phyloP scores from a whole-genome alignment of 2,329 filamentous ascomycete species.

The Coniochaeta sp. region DNA sequence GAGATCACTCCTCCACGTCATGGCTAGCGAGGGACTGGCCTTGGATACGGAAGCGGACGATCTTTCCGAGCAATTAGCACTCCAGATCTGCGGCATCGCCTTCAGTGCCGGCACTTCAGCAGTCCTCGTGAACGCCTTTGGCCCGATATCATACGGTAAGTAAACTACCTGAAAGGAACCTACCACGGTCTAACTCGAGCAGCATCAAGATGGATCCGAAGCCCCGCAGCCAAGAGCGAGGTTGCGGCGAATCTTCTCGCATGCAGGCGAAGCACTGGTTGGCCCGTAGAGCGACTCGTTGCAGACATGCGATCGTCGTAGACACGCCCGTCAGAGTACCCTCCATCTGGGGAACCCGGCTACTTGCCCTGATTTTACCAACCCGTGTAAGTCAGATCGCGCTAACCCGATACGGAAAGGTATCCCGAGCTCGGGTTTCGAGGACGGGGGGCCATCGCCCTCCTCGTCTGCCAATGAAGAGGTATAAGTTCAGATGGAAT shows the following conservation, averaged over 20 bases:
- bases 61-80: slow-evolving; percentile 22
- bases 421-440: slow-evolving; percentile 25
- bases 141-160: slow-evolving; percentile 38
- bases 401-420: slow-evolving; percentile 3
- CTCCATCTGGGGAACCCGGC: neutral
- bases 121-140: slow-evolving; percentile 40
- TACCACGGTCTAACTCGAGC: neutral
- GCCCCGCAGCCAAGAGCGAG: slow-evolving; percentile 20
- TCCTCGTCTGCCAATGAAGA: neutral
- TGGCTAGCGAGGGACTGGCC: neutral
- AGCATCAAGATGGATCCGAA: slow-evolving; percentile 24
- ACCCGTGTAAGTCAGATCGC: neutral
- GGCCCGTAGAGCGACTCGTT: slow-evolving; percentile 29
- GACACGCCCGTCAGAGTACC: slow-evolving; percentile 3
- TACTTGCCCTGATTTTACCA: neutral
- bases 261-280: slow-evolving; percentile 26
- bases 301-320: slow-evolving; percentile 20
- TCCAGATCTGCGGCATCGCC: slow-evolving; percentile 34
- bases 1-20: neutral
- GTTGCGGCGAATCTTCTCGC: slow-evolving; percentile 22
- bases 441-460: neutral
- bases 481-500: neutral
- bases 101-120: slow-evolving; percentile 33
- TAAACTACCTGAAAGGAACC: too few relatives aligned
- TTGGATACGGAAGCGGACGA: slow-evolving; percentile 12